Base-by-base conservation (phyloP, 192 early-diverging fungal genomes). In the Coemansia sp. region DNA sequence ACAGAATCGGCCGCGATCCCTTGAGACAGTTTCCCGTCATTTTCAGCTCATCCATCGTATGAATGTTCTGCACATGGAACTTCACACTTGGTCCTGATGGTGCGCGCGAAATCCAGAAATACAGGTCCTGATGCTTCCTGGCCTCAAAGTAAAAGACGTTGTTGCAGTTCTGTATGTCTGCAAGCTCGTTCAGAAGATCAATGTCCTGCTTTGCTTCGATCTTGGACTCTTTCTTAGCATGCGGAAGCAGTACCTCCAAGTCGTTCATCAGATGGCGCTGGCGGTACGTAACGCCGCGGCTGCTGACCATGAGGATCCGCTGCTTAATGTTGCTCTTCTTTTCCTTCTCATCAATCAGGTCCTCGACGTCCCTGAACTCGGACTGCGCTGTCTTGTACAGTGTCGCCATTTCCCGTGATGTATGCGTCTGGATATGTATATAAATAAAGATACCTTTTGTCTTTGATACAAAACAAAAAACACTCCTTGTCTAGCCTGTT, bases 21-120 rank as follows among this genome's bases (percentile, higher is more conserved):
- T 97, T 97, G 48, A 99, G 82, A 76, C 93, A 96, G 84, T 99
- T 99, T 64, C 97, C 97, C 3, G 94, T 95, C 92, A 99, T 93
- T 59, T 93, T 93, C 33, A 99, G 88, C 77, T 99, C 97, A 72
- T 97, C 94, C 95, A 99, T 97, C 26, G 97, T 99, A 75, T 99
- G 97, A 61, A 99, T 89, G 75, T 96, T 97, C 71, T 94, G 91
- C 45, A 99, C 93, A 45, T 92, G 89, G 74, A 99, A 96, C 77
- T 96, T 96, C 59, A 93, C 90, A 59, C 88, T 90, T 15, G 97
- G 97, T 8, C 97, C 97, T 55, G 94, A 94, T 8, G 97, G 97
- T 12, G 95, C 92, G 74, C 93, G 93, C 26, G 90, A 84, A 56
- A 97, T 85, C 97, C 97, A 99, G 88, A 99, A 66, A 78, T 95